Evolutionary conservation across 306 rosid species (phyloP).

Genomic region (Malus domestica): DNA sequence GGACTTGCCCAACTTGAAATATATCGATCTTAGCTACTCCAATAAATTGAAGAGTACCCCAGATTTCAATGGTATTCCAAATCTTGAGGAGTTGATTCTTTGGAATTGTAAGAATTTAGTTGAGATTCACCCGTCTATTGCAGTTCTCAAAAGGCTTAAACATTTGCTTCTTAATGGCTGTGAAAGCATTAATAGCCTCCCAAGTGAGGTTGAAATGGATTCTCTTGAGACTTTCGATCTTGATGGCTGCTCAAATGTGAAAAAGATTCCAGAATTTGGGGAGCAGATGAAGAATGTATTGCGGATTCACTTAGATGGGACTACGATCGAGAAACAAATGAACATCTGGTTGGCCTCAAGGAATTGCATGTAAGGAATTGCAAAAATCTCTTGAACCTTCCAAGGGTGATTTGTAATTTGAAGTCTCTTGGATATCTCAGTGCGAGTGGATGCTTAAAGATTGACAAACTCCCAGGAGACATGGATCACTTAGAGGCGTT

Average conservation of each 20-base stretch:
- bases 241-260: too few relatives aligned
- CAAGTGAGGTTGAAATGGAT: neutral
- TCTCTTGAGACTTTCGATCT: too few relatives aligned
- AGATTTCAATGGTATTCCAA: neutral
- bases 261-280: too few relatives aligned
- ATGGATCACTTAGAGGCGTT: neutral
- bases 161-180: neutral
- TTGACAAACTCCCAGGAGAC: neutral
- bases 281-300: too few relatives aligned
- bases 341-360: neutral
- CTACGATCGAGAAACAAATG: neutral
- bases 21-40: neutral
- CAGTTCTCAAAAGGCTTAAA: neutral
- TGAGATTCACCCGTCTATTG: slow-evolving; percentile 6
- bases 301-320: accelerated
- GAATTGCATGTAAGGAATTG: neutral
- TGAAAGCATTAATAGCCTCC: neutral
- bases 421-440: neutral
- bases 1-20: slow-evolving; percentile 5
- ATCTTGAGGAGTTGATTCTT: neutral
- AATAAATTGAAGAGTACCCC: neutral
- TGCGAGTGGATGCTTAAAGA: neutral
- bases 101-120: neutral
- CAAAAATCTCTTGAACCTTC: neutral
- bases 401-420: neutral